Evolutionary conservation across 169 alveolate species (phyloP).

Genomic region (Plasmodium falciparum): DNA sequence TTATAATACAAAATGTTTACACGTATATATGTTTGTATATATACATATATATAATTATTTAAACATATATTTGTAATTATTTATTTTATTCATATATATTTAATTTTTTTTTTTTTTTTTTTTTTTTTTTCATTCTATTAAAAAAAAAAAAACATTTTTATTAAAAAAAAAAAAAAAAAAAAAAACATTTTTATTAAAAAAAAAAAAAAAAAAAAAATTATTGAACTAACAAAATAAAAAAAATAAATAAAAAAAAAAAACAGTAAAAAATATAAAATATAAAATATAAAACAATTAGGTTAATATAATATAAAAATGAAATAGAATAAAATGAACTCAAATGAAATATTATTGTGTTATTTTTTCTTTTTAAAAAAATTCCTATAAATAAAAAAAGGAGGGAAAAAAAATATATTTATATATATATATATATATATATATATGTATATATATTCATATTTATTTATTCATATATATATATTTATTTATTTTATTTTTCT

Average conservation of each 20-base stretch:
- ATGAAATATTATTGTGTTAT: conserved; percentile 4
- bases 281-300: conserved; percentile 4
- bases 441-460: neutral
- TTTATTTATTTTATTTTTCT: neutral
- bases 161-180: too few relatives aligned
- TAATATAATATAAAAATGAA: neutral
- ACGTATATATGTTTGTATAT: too few relatives aligned
- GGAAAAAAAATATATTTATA: neutral
- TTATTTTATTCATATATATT: too few relatives aligned
- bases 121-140: too few relatives aligned
- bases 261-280: neutral
- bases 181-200: too few relatives aligned
- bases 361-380: conserved; percentile 45
- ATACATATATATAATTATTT: too few relatives aligned
- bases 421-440: conserved; percentile 4
- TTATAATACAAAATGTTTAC: too few relatives aligned
- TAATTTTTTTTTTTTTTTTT: too few relatives aligned
- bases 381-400: conserved; percentile 14
- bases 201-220: conserved; percentile 19
- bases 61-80: too few relatives aligned
- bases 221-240: neutral
- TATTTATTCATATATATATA: neutral
- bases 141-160: too few relatives aligned
- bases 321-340: neutral
- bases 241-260: neutral